These are phyloP conservation scores for Aspergillus unguis DNA, from an alignment of 2,329 filamentous ascomycete species.

Conservation along the genomic window DNA sequence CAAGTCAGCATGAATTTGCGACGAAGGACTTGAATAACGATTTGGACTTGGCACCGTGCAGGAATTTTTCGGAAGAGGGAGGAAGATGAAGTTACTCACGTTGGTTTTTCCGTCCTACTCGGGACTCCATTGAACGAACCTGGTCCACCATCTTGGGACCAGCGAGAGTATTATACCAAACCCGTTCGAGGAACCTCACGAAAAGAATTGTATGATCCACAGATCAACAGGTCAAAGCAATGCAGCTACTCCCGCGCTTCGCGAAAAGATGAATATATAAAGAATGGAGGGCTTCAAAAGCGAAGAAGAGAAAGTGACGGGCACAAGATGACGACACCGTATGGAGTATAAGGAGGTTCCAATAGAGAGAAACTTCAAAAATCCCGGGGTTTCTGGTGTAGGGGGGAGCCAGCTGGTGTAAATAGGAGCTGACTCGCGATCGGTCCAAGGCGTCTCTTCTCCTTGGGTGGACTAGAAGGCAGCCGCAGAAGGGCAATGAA, in stretches of 20 bases:
- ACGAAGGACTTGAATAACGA: neutral
- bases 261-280: constrained; percentile 16
- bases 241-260: constrained; percentile 12
- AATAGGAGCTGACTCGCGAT: constrained; percentile 14
- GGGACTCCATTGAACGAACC: constrained; percentile 46
- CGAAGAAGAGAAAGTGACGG: constrained; percentile 13
- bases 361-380: constrained; percentile 12
- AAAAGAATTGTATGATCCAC: constrained; percentile 12
- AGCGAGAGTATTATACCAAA: constrained; percentile 11
- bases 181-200: constrained; percentile 3
- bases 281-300: constrained; percentile 12
- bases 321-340: constrained; percentile 11
- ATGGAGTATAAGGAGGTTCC: constrained; percentile 14
- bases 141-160: constrained; percentile 38
- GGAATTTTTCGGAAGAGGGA: neutral
- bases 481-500: constrained; percentile 28
- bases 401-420: constrained; percentile 12
- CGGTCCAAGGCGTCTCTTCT: constrained; percentile 14
- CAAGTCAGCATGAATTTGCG: constrained; percentile 20
- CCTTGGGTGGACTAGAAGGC: constrained; percentile 14
- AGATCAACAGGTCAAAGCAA: constrained; percentile 6
- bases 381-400: constrained; percentile 10
- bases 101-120: constrained; percentile 49
- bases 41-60: neutral
- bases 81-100: constrained; percentile 38